phyloP scores from a whole-genome alignment of 345 rosid species.

The Firmiana major region DNA sequence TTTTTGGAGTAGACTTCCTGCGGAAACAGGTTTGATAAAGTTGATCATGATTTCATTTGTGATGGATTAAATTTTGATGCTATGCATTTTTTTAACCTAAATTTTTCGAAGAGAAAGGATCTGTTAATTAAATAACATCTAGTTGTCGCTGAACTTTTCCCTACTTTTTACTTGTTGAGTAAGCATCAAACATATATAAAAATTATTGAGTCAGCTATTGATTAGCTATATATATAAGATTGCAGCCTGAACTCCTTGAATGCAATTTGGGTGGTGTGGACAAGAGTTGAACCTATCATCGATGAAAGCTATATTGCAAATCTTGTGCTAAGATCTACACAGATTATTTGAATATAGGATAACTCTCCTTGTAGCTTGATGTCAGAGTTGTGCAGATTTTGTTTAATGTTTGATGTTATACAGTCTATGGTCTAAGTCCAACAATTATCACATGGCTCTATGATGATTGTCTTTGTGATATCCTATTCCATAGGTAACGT shows the following conservation, averaged over 20 bases:
- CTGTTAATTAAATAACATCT: not conserved
- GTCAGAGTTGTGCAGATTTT: not conserved
- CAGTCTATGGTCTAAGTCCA: not conserved
- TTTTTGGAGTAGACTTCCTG: not conserved
- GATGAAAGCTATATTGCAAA: not conserved
- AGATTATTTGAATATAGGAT: not conserved
- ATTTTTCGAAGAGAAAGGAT: not conserved
- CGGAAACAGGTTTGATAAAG: not conserved
- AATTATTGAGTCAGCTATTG: not conserved
- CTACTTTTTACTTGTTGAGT: not conserved
- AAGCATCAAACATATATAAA: not conserved
- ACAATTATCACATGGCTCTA: not conserved
- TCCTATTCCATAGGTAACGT: not conserved
- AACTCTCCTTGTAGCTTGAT: not conserved
- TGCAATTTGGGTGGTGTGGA: not conserved
- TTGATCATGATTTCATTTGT: not conserved
- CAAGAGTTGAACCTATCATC: constrained; percentile 3
- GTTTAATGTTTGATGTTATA: not conserved
- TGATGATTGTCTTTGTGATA: not conserved
- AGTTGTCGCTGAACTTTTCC: not conserved
- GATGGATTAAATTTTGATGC: not conserved
- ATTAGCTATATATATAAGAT: not conserved
- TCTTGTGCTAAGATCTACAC: not conserved
- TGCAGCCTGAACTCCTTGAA: not conserved
- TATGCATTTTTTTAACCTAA: not conserved